Base-by-base conservation (phyloP, 257 asterid species). In the Forsythia suspensa region DNA sequence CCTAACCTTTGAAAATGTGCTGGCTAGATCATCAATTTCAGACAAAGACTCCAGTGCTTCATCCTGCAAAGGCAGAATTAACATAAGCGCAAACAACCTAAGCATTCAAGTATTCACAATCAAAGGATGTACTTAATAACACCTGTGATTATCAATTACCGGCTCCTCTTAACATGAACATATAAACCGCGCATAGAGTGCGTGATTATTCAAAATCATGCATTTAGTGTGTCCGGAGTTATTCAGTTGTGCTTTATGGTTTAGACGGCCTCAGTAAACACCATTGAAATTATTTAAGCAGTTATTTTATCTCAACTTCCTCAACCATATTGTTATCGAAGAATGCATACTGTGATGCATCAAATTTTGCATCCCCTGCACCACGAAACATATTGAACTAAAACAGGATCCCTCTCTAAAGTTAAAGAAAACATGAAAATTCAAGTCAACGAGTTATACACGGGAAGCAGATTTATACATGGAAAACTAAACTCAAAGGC, bases 331-430 rank as follows among this genome's bases (percentile, higher is more conserved):
- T 94, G 16, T 85, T 88, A 52, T 97, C 97, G 75, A 96, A 96
- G 86, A 96, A 96, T n/a, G 90, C 97, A 84, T 95, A 95, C 81
- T 95, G 99, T 44, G 99, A 91, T 43, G 99, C 99, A 74, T 95
- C 97, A 82, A 96, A 96, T 77, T 84, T 73, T 38, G 91, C 83
- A 74, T 69, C 77, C 61, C 88, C 97, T 92, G 90, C 75, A 71
- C 59, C 79, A 66, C 52, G 51, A 42, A 83, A 48, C 40, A 71
- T 55, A 80, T 41, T 38, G 15, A 11, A 0, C 29, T 18, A 8
- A 9, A 74, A 77, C 52, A 48, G 15, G 10, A 61, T 40, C 21
- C 77, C 82, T 42, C 42, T 69, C 70, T 51, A 4, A 8, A 12
- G 38, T 71, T 57, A n/a, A 79, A 44, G 6, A 74, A 59, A 29